A percentile compares a stretch with the other conserved stretches of the same genome.
Evolutionary conservation across 306 rosid genomes (phyloP).

Genomic region (Glycine tomentella): DNA sequence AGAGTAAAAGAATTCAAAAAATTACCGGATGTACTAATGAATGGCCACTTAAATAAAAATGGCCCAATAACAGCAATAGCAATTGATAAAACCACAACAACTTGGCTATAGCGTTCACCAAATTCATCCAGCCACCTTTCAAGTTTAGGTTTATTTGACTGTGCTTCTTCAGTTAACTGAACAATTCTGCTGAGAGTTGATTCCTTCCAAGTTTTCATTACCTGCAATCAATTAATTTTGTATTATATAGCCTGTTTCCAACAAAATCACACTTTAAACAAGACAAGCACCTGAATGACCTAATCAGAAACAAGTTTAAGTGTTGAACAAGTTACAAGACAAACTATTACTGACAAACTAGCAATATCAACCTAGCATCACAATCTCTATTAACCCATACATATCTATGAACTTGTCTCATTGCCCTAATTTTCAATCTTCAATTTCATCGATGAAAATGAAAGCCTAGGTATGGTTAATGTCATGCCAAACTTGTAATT

Average conservation of each 20-base stretch:
- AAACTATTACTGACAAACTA: slow-evolving; percentile 35
- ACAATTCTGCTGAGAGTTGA: slow-evolving; percentile 91
- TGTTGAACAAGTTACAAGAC: slow-evolving; percentile 40
- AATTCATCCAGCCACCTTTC: slow-evolving; percentile 98
- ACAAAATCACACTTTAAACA: slow-evolving; percentile 34
- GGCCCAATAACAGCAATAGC: slow-evolving; percentile 91
- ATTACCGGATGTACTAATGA: slow-evolving; percentile 82
- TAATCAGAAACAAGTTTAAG: slow-evolving; percentile 44
- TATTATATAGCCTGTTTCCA: slow-evolving; percentile 38
- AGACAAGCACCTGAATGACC: slow-evolving; percentile 5
- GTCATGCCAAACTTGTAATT: no score
- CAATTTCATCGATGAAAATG: slow-evolving; percentile 1
- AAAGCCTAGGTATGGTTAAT: neutral
- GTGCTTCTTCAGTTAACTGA: slow-evolving; percentile 98
- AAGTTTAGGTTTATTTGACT: slow-evolving; percentile 87
- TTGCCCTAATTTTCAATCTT: slow-evolving; percentile 26
- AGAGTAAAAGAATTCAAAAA: slow-evolving; percentile 39
- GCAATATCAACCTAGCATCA: slow-evolving; percentile 12
- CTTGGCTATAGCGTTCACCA: slow-evolving; percentile 95
- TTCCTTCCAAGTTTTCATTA: slow-evolving; percentile 87
- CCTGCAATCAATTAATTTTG: slow-evolving; percentile 58
- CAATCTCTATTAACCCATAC: slow-evolving; percentile 36
- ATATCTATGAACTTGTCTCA: neutral
- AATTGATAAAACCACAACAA: slow-evolving; percentile 84
- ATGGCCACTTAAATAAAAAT: slow-evolving; percentile 94